Evolutionary conservation across 441 rosid species (phyloP).

Genomic region (Bocquillonia castaneifolia): DNA sequence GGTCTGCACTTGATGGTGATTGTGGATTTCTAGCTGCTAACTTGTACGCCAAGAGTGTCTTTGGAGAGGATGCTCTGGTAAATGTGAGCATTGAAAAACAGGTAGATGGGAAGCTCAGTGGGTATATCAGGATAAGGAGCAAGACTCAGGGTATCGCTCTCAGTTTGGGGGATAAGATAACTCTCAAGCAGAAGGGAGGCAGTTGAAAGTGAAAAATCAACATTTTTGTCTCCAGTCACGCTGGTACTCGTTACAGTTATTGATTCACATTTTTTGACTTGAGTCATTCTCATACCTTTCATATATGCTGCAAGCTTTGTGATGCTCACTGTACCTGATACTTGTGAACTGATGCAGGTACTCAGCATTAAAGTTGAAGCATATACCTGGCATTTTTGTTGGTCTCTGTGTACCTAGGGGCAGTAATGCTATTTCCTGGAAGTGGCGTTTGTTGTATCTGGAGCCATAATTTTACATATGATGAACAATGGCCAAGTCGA

Average conservation of each 20-base stretch:
- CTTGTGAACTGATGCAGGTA: constrained; percentile 23
- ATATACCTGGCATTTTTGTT: constrained; percentile 20
- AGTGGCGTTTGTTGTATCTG: constrained; percentile 16
- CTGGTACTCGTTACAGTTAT: not conserved
- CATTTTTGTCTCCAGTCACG: not conserved
- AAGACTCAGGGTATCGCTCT: constrained; percentile 95
- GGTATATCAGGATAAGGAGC: constrained; percentile 89
- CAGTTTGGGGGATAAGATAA: constrained; percentile 91
- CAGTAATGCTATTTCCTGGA: constrained; percentile 4
- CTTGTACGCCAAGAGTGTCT: constrained; percentile 86
- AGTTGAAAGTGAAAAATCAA: constrained; percentile 29
- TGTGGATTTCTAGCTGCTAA: constrained; percentile 89
- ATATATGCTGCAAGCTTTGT: not conserved
- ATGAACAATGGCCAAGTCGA: constrained; percentile 14
- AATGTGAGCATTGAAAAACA: constrained; percentile 82
- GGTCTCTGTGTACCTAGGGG: constrained; percentile 2
- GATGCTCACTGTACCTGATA: not conserved
- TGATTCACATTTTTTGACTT: not conserved
- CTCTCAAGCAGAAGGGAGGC: constrained; percentile 86
- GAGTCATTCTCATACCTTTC: not conserved
- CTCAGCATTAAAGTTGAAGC: not conserved
- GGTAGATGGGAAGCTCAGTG: constrained; percentile 64
- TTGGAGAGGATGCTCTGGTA: constrained; percentile 86
- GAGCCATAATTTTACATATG: constrained; percentile 18
- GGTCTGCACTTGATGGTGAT: constrained; percentile 80